A percentile compares a stretch with the other conserved stretches of the same genome.
phyloP scores from a whole-genome alignment of 345 rosid species.

The Hibiscus mutabilis region DNA sequence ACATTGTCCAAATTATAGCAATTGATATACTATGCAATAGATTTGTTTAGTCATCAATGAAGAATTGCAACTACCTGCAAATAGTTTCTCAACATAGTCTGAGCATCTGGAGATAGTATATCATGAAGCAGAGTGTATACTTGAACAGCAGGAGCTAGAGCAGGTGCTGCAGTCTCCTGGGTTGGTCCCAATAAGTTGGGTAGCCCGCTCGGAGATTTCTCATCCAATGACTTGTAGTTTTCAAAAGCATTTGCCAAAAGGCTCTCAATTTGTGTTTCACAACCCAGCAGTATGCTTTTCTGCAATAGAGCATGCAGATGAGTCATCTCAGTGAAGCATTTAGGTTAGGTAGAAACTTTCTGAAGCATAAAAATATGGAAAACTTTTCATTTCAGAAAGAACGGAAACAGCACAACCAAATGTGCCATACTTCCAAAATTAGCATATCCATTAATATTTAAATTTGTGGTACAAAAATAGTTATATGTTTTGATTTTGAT shows the following conservation, averaged over 20 bases:
- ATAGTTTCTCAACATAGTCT: conserved; percentile 64
- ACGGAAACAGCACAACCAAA: too few relatives aligned
- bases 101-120: conserved; percentile 78
- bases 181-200: conserved; percentile 48
- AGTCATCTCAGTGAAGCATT: too few relatives aligned
- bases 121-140: conserved; percentile 85
- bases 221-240: conserved; percentile 88
- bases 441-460: neutral
- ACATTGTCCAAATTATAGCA: too few relatives aligned
- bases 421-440: neutral
- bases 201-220: conserved; percentile 56
- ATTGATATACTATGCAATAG: too few relatives aligned
- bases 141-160: conserved; percentile 81
- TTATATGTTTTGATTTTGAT: neutral
- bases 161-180: conserved; percentile 63
- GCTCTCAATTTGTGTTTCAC: conserved; percentile 82
- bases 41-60: neutral
- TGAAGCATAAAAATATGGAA: too few relatives aligned
- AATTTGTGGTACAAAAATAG: neutral
- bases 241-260: conserved; percentile 78
- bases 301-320: conserved; percentile 30
- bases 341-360: neutral
- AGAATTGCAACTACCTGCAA: conserved; percentile 48
- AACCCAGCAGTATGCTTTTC: conserved; percentile 79
- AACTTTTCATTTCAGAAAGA: too few relatives aligned